phyloP scores from a whole-genome alignment of 2,329 filamentous ascomycete species.

The Fusarium marasasianum region DNA sequence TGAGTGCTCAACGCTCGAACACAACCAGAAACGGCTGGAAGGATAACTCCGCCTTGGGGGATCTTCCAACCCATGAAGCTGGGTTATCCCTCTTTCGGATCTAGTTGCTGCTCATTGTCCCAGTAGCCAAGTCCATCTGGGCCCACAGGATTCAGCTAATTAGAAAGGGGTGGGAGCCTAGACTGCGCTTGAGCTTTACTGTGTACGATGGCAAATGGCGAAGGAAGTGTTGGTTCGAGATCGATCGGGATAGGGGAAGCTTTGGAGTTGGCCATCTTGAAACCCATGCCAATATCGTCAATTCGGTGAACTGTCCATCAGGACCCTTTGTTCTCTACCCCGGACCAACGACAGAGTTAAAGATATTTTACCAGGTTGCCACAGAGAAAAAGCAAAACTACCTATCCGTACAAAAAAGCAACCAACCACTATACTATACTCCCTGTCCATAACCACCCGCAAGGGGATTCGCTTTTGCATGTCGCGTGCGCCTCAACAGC shows the following conservation, averaged over 20 bases:
- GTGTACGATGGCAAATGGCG: background rate
- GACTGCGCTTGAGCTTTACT: conserved; percentile 3
- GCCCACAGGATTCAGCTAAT: conserved; percentile 16
- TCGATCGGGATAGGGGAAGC: background rate
- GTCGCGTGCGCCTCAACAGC: conserved; percentile 22
- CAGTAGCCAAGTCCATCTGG: conserved; percentile 20
- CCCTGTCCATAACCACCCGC: background rate
- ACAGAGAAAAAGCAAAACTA: conserved; percentile 6
- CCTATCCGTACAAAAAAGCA: background rate
- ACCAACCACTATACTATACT: background rate
- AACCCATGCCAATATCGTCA: background rate
- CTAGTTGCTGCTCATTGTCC: conserved; percentile 12
- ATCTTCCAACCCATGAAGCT: conserved; percentile 16
- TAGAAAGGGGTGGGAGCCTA: conserved; percentile 17
- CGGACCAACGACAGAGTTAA: background rate
- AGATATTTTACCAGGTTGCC: background rate
- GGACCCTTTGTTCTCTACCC: background rate
- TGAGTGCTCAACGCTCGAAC: conserved; percentile 9
- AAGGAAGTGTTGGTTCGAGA: background rate
- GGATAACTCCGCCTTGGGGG: conserved; percentile 16
- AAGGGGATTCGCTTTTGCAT: conserved; percentile 19
- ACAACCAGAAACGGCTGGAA: conserved; percentile 12
- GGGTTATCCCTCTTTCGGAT: conserved; percentile 22
- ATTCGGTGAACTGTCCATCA: background rate
- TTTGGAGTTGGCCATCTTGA: background rate